Evolutionary conservation across 2,329 filamentous ascomycete genomes (phyloP).

Genomic region (Tolypocladium guangdongense): DNA sequence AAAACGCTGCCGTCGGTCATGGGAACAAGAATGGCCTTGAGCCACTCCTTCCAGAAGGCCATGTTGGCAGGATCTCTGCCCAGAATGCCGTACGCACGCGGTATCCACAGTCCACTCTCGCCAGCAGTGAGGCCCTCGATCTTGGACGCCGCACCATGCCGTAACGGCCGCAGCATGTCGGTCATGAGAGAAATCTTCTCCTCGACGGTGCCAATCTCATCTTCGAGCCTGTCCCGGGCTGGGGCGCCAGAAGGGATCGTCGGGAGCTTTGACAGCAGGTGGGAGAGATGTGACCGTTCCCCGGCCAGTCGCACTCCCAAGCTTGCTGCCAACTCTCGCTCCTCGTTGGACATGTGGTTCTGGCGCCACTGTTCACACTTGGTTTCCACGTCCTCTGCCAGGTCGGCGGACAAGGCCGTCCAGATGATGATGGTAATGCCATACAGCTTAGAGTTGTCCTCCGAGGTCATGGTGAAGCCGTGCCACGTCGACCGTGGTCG

Average conservation of each 20-base stretch:
- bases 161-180: constrained; percentile 81
- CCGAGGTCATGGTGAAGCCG: constrained; percentile 94
- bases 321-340: constrained; percentile 84
- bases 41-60: constrained; percentile 97
- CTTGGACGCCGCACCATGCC: constrained; percentile 90
- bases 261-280: constrained; percentile 74
- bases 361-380: constrained; percentile 81
- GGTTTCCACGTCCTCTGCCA: constrained; percentile 73
- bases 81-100: constrained; percentile 83
- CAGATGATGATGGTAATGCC: constrained; percentile 87
- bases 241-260: constrained; percentile 68
- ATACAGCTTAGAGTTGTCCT: constrained; percentile 84
- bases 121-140: constrained; percentile 94
- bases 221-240: constrained; percentile 75
- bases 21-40: constrained; percentile 83
- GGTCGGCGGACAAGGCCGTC: constrained; percentile 72
- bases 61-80: constrained; percentile 76
- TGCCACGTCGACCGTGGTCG: constrained; percentile 96
- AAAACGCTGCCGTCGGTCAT: constrained; percentile 85
- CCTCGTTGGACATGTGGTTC: constrained; percentile 78
- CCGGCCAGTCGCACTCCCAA: constrained; percentile 76
- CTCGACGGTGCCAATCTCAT: constrained; percentile 89
- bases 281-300: constrained; percentile 82
- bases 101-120: constrained; percentile 92
- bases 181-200: constrained; percentile 97